Percentiles rank a stretch among this genome's conserved stretches.
phyloP scores from a whole-genome alignment of 345 rosid species.

The Eucalyptus globulus region DNA sequence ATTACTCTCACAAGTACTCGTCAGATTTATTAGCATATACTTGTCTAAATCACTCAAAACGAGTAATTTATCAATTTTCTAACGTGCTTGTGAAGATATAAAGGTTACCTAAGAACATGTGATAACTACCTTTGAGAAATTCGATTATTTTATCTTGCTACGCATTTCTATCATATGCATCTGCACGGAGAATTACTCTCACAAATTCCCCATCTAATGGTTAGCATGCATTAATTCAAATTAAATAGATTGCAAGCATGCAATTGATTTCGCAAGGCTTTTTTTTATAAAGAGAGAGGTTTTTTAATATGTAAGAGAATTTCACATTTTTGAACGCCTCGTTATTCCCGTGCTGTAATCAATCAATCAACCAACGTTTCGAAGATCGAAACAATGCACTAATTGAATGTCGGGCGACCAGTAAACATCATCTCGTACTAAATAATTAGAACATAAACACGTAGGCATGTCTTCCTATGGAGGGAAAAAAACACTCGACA shows the following conservation, averaged over 20 bases:
- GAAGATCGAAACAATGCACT: background rate
- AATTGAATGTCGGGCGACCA: background rate
- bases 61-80: background rate
- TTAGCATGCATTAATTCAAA: background rate
- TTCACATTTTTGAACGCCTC: background rate
- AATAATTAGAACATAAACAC: background rate
- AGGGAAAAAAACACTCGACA: background rate
- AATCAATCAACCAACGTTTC: background rate
- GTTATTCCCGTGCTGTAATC: background rate
- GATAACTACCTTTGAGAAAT: rapidly evolving
- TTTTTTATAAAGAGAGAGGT: rapidly evolving
- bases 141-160: background rate
- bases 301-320: background rate
- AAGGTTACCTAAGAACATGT: rapidly evolving
- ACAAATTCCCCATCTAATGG: background rate
- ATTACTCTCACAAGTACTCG: background rate
- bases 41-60: background rate
- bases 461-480: background rate
- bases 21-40: background rate
- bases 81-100: rapidly evolving
- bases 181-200: rapidly evolving
- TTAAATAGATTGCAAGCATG: too few relatives aligned
- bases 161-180: background rate
- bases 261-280: too few relatives aligned
- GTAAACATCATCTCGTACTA: background rate